phyloP scores from a whole-genome alignment of 139 green algal species.

The Volvox africanus region DNA sequence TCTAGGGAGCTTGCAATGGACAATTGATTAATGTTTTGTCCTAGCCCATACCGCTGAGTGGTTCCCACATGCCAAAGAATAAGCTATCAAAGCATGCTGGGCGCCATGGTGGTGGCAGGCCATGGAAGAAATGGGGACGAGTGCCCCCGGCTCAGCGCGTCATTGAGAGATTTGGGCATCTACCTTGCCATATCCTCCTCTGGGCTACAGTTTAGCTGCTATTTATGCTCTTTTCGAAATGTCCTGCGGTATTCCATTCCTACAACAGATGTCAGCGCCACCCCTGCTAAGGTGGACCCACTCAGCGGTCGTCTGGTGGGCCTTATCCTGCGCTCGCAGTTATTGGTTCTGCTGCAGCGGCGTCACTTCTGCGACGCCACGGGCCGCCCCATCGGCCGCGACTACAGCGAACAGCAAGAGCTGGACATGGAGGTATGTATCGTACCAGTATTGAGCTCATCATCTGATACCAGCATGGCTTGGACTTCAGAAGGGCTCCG shows the following conservation, averaged over 20 bases:
- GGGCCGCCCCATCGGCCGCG: slow-evolving; percentile 59
- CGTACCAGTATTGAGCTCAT: too few relatives aligned
- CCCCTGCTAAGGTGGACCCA: background rate
- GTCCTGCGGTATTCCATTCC: background rate
- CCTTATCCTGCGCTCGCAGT: slow-evolving; percentile 87
- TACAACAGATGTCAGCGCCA: slow-evolving; percentile 22
- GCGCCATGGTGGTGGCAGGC: too few relatives aligned
- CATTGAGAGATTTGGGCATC: too few relatives aligned
- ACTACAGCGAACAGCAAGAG: slow-evolving; percentile 58
- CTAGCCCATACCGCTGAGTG: too few relatives aligned
- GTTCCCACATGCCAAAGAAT: too few relatives aligned
- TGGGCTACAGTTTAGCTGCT: background rate
- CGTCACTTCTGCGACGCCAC: slow-evolving; percentile 73
- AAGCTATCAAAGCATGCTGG: too few relatives aligned
- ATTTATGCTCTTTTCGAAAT: background rate
- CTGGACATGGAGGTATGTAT: slow-evolving; percentile 64
- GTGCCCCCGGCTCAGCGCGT: too few relatives aligned
- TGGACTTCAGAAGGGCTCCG: too few relatives aligned
- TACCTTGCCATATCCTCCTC: too few relatives aligned
- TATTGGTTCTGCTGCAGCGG: slow-evolving; percentile 83
- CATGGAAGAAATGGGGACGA: too few relatives aligned
- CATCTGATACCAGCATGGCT: too few relatives aligned
- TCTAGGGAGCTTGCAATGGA: background rate
- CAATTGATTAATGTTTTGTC: too few relatives aligned
- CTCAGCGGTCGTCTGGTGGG: slow-evolving; percentile 73